Conservation (phyloP, 2,329 filamentous ascomycete species). For the Tricladium varicosporioides region DNA sequence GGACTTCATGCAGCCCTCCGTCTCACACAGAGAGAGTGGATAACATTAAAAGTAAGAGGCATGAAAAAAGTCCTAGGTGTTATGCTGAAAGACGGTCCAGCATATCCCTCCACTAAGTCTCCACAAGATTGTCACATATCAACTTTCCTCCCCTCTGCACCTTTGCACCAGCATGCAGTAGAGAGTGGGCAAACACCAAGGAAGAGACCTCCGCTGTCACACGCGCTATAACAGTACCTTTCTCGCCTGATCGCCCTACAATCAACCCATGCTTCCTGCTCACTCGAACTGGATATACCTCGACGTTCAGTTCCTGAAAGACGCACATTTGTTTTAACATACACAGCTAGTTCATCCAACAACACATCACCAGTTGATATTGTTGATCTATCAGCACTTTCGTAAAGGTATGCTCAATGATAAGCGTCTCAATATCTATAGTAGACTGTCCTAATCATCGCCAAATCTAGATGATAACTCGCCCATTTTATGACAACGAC, state of each 20-base stretch:
- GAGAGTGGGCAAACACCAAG: conserved; percentile 19
- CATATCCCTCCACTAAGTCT: neutral
- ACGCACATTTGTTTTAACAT: conserved; percentile 7
- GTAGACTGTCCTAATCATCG: neutral
- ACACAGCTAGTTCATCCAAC: neutral
- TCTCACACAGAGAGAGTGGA: neutral
- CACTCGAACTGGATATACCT: conserved; percentile 7
- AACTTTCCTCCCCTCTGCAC: conserved; percentile 3
- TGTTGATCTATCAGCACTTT: neutral
- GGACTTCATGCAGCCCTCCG: conserved; percentile 20
- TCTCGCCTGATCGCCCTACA: conserved; percentile 16
- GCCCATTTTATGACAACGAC: conserved; percentile 26
- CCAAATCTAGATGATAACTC: conserved; percentile 22
- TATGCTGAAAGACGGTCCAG: neutral
- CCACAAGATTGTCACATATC: conserved; percentile 5
- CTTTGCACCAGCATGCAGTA: neutral
- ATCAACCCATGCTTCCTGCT: conserved; percentile 13
- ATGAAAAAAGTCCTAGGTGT: neutral
- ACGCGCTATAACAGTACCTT: conserved; percentile 24
- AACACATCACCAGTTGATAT: neutral
- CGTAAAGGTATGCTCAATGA: neutral
- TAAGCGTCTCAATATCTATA: neutral
- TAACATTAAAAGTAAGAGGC: neutral
- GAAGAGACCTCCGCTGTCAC: conserved; percentile 8
- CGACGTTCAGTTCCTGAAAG: neutral